These are phyloP conservation scores for Aspergillus eucalypticola DNA, from an alignment of 2,329 filamentous ascomycete species.

Conservation along the genomic window DNA sequence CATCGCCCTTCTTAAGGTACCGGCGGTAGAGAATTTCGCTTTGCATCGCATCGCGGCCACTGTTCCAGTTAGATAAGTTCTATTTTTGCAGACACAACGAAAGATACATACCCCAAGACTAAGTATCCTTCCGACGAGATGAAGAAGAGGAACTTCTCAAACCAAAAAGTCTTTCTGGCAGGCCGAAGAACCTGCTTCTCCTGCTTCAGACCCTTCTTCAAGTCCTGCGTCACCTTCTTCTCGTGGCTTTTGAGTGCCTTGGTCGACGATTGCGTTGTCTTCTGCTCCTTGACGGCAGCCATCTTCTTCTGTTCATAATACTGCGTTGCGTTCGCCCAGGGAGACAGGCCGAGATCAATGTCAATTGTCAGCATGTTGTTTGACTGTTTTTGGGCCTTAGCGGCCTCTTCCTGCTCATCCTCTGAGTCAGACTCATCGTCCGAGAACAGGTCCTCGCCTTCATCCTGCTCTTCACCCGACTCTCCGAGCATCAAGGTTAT, in stretches of 20 bases:
- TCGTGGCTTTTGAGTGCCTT: constrained; percentile 87
- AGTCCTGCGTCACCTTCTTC: constrained; percentile 79
- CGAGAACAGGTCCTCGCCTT: constrained; percentile 65
- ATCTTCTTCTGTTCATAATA: constrained; percentile 89
- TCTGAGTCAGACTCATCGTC: constrained; percentile 56
- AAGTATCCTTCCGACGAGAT: constrained; percentile 94
- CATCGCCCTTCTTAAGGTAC: constrained; percentile 82
- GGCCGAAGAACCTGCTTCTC: constrained; percentile 86
- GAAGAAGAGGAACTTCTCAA: constrained; percentile 96
- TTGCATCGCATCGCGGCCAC: constrained; percentile 81
- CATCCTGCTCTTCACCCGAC: constrained; percentile 64
- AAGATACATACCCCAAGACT: constrained; percentile 64
- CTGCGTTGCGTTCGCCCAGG: constrained; percentile 85
- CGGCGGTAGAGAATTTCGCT: constrained; percentile 88
- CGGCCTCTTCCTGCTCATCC: constrained; percentile 29
- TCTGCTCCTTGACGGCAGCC: constrained; percentile 83
- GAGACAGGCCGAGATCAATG: constrained; percentile 76
- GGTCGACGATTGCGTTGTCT: constrained; percentile 77
- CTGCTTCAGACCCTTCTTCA: constrained; percentile 85
- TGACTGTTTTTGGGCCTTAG: constrained; percentile 25
- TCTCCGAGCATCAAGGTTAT: constrained; percentile 79
- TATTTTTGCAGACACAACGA: not conserved
- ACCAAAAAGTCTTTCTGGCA: constrained; percentile 85
- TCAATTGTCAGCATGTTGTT: constrained; percentile 68
- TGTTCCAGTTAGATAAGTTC: constrained; percentile 22